These are phyloP conservation scores for Zychaea mexicana DNA, from an alignment of 371 early-diverging fungal species.

Conservation along the genomic window DNA sequence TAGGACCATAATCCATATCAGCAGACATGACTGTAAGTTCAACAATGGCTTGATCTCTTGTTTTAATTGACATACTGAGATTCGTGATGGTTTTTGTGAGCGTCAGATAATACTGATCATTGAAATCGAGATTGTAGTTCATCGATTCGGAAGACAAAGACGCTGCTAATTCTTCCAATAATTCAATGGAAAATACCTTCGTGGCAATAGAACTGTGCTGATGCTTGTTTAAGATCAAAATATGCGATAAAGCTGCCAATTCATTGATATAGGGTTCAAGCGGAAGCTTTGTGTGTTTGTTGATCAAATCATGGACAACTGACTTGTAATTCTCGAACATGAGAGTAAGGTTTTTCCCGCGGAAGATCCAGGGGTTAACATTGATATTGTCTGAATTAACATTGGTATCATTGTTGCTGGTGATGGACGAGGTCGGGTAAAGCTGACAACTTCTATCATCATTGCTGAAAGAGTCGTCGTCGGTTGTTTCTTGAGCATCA, in stretches of 20 bases:
- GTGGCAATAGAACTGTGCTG: constrained; percentile 29
- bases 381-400: not conserved
- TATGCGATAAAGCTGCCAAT: constrained; percentile 25
- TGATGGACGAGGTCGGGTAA: constrained; percentile 2
- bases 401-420: too few species aligned
- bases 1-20: constrained; percentile 16
- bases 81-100: constrained; percentile 11
- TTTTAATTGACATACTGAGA: constrained; percentile 11
- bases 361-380: constrained; percentile 16
- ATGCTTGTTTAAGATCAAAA: constrained; percentile 17
- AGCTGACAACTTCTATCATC: not conserved
- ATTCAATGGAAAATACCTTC: constrained; percentile 17
- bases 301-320: constrained; percentile 6
- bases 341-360: constrained; percentile 4
- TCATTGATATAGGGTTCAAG: constrained; percentile 24
- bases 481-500: not conserved
- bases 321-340: constrained; percentile 10
- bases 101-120: constrained; percentile 8
- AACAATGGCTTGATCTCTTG: constrained; percentile 13
- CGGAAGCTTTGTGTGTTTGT: constrained; percentile 19
- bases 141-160: constrained; percentile 11
- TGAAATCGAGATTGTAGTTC: constrained; percentile 14
- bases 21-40: constrained; percentile 19
- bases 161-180: constrained; percentile 21
- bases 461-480: not conserved